Conservation (phyloP, 2,329 filamentous ascomycete species). For the Westerdykella ornata region DNA sequence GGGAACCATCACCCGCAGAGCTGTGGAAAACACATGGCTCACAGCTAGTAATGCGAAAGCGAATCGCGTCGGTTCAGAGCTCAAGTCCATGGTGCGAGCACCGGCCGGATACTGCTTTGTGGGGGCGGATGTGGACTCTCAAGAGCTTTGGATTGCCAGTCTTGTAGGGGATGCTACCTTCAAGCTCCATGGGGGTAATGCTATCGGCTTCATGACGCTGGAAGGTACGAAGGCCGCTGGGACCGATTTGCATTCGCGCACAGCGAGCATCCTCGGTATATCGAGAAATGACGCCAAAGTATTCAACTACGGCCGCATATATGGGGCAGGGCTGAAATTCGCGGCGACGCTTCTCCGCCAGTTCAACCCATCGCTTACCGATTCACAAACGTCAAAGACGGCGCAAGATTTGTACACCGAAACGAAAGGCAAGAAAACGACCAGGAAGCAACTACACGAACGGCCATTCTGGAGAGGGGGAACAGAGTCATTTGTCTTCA, state of each 20-base stretch:
- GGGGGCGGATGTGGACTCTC: slow-evolving; percentile 92
- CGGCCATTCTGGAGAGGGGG: slow-evolving; percentile 89
- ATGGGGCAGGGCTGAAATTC: slow-evolving; percentile 94
- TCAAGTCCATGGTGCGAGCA: slow-evolving; percentile 94
- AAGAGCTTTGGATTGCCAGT: slow-evolving; percentile 97
- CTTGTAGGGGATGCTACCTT: slow-evolving; percentile 92
- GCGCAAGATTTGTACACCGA: slow-evolving; percentile 76
- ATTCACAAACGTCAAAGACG: slow-evolving; percentile 67
- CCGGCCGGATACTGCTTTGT: slow-evolving; percentile 89
- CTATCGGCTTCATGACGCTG: slow-evolving; percentile 97
- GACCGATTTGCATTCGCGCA: slow-evolving; percentile 90
- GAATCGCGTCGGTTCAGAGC: slow-evolving; percentile 90
- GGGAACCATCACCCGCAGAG: slow-evolving; percentile 90
- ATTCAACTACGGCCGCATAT: slow-evolving; percentile 98
- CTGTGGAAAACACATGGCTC: slow-evolving; percentile 97
- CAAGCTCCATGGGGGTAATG: slow-evolving; percentile 89
- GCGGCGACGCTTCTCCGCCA: slow-evolving; percentile 83
- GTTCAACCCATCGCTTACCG: slow-evolving; percentile 81
- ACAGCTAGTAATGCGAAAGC: slow-evolving; percentile 95
- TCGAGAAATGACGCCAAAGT: slow-evolving; percentile 93
- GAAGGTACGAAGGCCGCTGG: slow-evolving; percentile 92
- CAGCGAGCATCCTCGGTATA: slow-evolving; percentile 85
- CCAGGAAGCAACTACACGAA: slow-evolving; percentile 62
- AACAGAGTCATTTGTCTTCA: slow-evolving; percentile 97
- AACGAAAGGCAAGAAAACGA: slow-evolving; percentile 86